Percentiles rank a stretch among this genome's conserved stretches.
These are phyloP conservation scores for Nannochloropsis gaditana DNA, from an alignment of 108 stramenopile species.

Conservation along the genomic window DNA sequence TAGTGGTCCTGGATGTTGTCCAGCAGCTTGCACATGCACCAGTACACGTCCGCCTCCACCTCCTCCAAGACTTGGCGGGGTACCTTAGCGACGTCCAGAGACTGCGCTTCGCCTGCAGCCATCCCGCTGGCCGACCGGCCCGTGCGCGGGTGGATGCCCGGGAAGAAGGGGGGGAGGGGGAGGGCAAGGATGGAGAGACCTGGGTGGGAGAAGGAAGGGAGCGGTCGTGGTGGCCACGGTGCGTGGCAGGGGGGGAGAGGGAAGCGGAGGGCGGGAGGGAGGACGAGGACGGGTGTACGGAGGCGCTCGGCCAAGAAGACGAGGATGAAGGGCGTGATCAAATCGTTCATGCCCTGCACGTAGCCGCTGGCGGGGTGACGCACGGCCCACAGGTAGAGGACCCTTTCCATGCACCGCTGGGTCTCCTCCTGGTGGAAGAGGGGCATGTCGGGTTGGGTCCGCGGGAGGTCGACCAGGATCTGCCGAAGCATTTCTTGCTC, in stretches of 20 bases:
- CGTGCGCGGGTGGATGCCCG: neutral
- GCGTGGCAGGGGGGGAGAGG: neutral
- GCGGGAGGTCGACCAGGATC: constrained; percentile 91
- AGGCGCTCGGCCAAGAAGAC: constrained; percentile 78
- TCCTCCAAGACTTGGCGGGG: constrained; percentile 26
- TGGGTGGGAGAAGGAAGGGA: constrained; percentile 18
- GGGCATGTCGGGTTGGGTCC: constrained; percentile 80
- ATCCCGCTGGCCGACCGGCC: neutral
- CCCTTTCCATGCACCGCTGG: constrained; percentile 64
- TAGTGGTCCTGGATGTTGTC: constrained; percentile 97
- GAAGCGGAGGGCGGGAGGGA: neutral
- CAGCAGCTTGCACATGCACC: constrained; percentile 90
- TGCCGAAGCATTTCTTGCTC: constrained; percentile 88
- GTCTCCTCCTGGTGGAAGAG: constrained; percentile 79
- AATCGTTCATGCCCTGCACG: constrained; percentile 92
- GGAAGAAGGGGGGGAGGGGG: neutral
- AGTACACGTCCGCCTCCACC: constrained; percentile 93
- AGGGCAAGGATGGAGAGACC: neutral
- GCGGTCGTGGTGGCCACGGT: neutral
- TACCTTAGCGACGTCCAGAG: constrained; percentile 46
- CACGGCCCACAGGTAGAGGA: constrained; percentile 95
- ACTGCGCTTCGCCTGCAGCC: constrained; percentile 20
- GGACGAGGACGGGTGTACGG: constrained; percentile 43
- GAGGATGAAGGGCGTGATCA: constrained; percentile 80
- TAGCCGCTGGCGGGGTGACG: constrained; percentile 85